Percentiles rank a stretch among this genome's conserved stretches.
Evolutionary conservation across 1,284 basidiomycete genomes (phyloP).

Genomic region (Kalmanozyma brasiliensis): DNA sequence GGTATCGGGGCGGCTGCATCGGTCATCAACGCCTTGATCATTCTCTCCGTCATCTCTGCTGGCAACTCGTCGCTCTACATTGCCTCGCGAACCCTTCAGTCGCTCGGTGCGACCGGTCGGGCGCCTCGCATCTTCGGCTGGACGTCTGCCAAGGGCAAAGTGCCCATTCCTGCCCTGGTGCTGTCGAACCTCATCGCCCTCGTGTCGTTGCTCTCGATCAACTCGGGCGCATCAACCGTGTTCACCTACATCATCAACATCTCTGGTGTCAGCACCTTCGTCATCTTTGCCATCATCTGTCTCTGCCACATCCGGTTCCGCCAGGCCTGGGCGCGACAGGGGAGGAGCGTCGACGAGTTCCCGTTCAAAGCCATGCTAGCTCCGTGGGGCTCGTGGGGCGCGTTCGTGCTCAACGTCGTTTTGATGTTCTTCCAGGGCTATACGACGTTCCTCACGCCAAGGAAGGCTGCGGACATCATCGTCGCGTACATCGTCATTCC

Average conservation of each 20-base stretch:
- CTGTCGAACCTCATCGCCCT: slow-evolving; percentile 42
- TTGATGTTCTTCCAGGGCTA: slow-evolving; percentile 56
- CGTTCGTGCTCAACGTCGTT: slow-evolving; percentile 40
- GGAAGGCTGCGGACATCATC: slow-evolving; percentile 75
- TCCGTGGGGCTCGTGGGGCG: slow-evolving; percentile 35
- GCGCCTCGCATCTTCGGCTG: slow-evolving; percentile 47
- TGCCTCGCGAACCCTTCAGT: slow-evolving; percentile 50
- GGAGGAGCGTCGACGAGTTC: slow-evolving; percentile 34
- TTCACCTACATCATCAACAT: slow-evolving; percentile 52
- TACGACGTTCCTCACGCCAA: slow-evolving; percentile 41
- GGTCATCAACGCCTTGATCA: slow-evolving; percentile 57
- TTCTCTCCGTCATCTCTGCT: slow-evolving; percentile 49
- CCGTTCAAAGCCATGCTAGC: slow-evolving; percentile 43
- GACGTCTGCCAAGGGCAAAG: slow-evolving; percentile 29
- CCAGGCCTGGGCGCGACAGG: slow-evolving; percentile 40
- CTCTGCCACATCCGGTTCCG: slow-evolving; percentile 54
- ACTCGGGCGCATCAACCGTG: slow-evolving; percentile 30
- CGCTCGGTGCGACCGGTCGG: slow-evolving; percentile 43
- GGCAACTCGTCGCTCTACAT: slow-evolving; percentile 57
- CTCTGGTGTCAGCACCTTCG: slow-evolving; percentile 43
- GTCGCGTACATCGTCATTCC: slow-evolving; percentile 81
- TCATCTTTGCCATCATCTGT: slow-evolving; percentile 50
- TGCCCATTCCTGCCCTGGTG: slow-evolving; percentile 49
- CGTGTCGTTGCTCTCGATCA: slow-evolving; percentile 47
- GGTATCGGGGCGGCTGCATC: slow-evolving; percentile 41